These are phyloP conservation scores for Cinnamomum chago DNA, from an alignment of 164 flowering plant species.

Conservation along the genomic window DNA sequence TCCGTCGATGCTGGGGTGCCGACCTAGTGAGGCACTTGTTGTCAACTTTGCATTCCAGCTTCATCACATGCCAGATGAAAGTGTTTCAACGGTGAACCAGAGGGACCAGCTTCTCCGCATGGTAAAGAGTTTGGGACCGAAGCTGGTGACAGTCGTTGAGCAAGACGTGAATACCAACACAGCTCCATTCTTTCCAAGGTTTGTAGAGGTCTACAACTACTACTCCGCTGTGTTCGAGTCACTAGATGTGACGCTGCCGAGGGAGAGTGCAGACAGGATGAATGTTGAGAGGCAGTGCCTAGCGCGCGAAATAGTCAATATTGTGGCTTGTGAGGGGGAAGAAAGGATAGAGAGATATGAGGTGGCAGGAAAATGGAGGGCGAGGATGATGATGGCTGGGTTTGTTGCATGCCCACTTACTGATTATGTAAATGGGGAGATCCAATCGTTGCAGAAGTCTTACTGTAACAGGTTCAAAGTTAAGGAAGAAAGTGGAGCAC, in stretches of 20 bases:
- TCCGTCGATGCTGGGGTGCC: conserved; percentile 57
- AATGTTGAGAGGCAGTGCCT: conserved; percentile 92
- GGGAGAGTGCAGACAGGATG: conserved; percentile 82
- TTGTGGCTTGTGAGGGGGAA: conserved; percentile 94
- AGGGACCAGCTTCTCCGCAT: conserved; percentile 85
- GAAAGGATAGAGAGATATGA: conserved; percentile 94
- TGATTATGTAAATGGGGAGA: conserved; percentile 34
- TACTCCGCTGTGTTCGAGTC: conserved; percentile 90
- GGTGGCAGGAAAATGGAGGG: conserved; percentile 96
- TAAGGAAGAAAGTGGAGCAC: conserved; percentile 62
- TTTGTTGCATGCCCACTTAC: conserved; percentile 59
- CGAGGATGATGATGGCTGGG: conserved; percentile 97
- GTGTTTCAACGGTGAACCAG: conserved; percentile 84
- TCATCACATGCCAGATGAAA: conserved; percentile 99
- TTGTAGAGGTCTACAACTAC: conserved; percentile 78
- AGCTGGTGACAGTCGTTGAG: conserved; percentile 88
- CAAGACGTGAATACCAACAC: conserved; percentile 97
- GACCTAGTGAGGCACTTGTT: conserved; percentile 60
- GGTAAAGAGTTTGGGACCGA: conserved; percentile 80
- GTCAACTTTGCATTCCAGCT: conserved; percentile 98
- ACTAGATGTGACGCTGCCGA: conserved; percentile 73
- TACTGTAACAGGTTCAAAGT: conserved; percentile 67
- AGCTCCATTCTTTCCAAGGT: conserved; percentile 77
- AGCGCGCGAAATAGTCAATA: conserved; percentile 87
- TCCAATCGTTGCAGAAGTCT: conserved; percentile 39